Evolutionary conservation across 2,329 filamentous ascomycete species (phyloP).

Genomic region (Aureobasidium leucospermi): DNA sequence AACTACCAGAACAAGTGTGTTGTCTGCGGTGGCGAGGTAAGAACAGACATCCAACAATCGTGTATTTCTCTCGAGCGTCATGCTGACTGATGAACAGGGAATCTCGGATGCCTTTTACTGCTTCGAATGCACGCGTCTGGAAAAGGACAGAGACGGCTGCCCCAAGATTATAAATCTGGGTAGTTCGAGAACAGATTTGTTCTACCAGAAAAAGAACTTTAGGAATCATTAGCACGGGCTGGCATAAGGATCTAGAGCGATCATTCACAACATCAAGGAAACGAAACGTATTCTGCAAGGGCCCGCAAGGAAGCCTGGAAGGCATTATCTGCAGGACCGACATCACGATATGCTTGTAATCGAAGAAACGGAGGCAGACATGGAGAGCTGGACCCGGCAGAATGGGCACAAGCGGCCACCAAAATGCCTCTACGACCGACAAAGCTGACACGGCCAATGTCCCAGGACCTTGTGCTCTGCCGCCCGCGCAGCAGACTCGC

Average conservation of each 20-base stretch:
- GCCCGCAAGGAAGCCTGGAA: too few species aligned
- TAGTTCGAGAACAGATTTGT: constrained; percentile 88
- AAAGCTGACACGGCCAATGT: too few species aligned
- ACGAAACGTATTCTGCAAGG: neutral
- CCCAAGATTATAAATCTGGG: constrained; percentile 99
- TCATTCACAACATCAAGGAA: neutral
- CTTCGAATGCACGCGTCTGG: constrained; percentile 93
- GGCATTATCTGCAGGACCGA: neutral
- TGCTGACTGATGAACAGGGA: constrained; percentile 40
- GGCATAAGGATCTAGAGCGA: neutral
- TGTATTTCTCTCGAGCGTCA: neutral
- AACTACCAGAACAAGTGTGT: constrained; percentile 99
- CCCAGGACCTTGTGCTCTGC: too few species aligned
- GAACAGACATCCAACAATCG: neutral
- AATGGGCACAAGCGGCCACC: too few species aligned
- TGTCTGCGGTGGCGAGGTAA: constrained; percentile 81
- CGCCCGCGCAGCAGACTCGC: too few species aligned
- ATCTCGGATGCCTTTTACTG: constrained; percentile 99
- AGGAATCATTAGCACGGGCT: constrained; percentile 44
- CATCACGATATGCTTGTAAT: neutral
- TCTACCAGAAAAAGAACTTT: constrained; percentile 68
- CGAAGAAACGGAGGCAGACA: too few species aligned
- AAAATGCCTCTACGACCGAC: too few species aligned
- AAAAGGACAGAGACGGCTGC: constrained; percentile 95
- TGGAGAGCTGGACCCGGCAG: too few species aligned